Evolutionary conservation across 306 rosid genomes (phyloP), one percentile per base, ranked within the genome.

Genomic region (Rubus parviflorus): DNA sequence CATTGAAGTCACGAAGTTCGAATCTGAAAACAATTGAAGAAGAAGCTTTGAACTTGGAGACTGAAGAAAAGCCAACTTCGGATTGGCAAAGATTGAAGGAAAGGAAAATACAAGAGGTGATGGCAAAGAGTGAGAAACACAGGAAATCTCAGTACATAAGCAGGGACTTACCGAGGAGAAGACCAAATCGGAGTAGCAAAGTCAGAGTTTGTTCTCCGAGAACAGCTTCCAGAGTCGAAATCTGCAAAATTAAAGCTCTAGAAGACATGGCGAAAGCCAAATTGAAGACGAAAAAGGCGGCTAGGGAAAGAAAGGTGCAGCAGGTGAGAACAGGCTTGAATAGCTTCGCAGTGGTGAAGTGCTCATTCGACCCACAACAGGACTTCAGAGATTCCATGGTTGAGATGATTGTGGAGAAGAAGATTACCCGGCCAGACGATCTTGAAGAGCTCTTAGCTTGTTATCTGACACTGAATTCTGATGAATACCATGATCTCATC

Each of bases 381-480:
- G 99, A 95, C 81, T 95, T 95, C 87, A 89, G 90, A 80, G 97
- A 92, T n/a, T 95, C 99, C 68, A 95, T 95, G 96, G 81, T 91
- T 16, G 97, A 95, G 84, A 95, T 95, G 99, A 89, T 95, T 45
- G 85, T 25, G 70, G 97, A 88, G 89, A 89, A 83, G 48, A 78
- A 81, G 78, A 83, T 92, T 23, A 86, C 81, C 19, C 72, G 75
- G 45, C 87, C 93, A 9, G 91, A 88, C 70, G 96, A 95, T 79
- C 86, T 89, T 82, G 97, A 95, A 81, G 97, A 92, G 53, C 90
- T 95, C 35, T 80, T 95, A 82, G 91, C 97, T 81, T 87, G 96
- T 74, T 92, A 89, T 81, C 88, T 95, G 69, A 90, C 97, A 46
- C 62, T 95, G 91, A 95, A 95, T 85, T 85, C 91, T 54, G 96